phyloP scores from a whole-genome alignment of 169 alveolate genomes.

The Besnoitia besnoiti region DNA sequence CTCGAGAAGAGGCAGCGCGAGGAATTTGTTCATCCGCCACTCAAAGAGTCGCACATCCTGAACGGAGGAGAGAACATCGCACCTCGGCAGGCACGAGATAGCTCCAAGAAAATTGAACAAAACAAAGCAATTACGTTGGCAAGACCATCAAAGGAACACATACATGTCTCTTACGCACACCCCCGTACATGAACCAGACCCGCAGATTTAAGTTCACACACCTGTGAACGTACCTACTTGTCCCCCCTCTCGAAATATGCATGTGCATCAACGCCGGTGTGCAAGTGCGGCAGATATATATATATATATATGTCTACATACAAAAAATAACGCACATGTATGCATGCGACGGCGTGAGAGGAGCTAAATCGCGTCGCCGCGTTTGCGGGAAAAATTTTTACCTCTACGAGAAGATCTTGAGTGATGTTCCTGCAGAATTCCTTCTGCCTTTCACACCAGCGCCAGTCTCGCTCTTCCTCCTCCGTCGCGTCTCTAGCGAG shows the following conservation, averaged over 20 bases:
- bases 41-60: background rate
- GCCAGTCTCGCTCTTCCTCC: background rate
- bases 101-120: background rate
- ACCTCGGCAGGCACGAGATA: background rate
- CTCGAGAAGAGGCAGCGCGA: background rate
- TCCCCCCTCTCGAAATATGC: background rate
- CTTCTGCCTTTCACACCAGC: background rate
- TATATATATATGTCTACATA: background rate
- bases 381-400: background rate
- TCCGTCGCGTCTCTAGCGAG: background rate
- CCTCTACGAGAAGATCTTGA: background rate
- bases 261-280: background rate
- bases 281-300: background rate
- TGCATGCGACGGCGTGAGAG: too few species aligned
- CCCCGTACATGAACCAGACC: background rate
- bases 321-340: background rate
- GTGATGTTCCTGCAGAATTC: conserved; percentile 19
- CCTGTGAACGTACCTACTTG: too few species aligned
- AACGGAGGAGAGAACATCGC: background rate
- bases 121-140: too few species aligned
- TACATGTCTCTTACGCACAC: background rate
- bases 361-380: too few species aligned
- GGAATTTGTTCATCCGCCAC: background rate
- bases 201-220: too few species aligned
- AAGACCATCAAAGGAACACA: background rate